phyloP scores from a whole-genome alignment of 116 monocot genomes.

The Trichopus zeylanicus region DNA sequence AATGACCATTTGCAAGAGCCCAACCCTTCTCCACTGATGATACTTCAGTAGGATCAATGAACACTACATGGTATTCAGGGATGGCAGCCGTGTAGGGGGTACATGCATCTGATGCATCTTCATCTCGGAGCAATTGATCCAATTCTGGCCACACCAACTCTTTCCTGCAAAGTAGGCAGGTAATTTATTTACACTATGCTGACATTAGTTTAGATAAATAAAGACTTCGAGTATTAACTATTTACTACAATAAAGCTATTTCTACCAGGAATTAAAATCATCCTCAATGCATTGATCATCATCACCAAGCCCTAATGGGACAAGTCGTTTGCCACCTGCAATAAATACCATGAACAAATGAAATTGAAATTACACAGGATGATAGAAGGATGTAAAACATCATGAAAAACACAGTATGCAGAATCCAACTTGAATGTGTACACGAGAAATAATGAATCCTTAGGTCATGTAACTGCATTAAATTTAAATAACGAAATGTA shows the following conservation, averaged over 20 bases:
- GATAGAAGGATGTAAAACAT: no score
- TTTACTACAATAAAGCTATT: neutral
- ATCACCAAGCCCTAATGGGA: slow-evolving; percentile 80
- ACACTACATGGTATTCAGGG: slow-evolving; percentile 80
- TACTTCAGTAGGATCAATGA: slow-evolving; percentile 34
- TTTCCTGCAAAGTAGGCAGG: slow-evolving; percentile 41
- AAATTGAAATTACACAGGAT: neutral
- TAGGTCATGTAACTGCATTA: no score
- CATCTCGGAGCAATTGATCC: slow-evolving; percentile 67
- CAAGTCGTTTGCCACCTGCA: slow-evolving; percentile 70
- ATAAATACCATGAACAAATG: neutral
- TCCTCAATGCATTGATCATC: slow-evolving; percentile 99
- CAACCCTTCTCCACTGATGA: slow-evolving; percentile 32
- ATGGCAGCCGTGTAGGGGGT: slow-evolving; percentile 76
- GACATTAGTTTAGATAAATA: neutral
- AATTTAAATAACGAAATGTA: no score
- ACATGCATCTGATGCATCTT: slow-evolving; percentile 35
- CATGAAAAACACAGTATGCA: neutral
- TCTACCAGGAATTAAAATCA: slow-evolving; percentile 87
- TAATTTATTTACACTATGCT: neutral
- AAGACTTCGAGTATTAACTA: neutral
- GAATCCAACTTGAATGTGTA: neutral
- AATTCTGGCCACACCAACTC: slow-evolving; percentile 86
- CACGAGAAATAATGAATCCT: no score
- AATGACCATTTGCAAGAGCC: slow-evolving; percentile 67